phyloP scores from a whole-genome alignment of 345 rosid genomes.

The Hypericum androsaemum region DNA sequence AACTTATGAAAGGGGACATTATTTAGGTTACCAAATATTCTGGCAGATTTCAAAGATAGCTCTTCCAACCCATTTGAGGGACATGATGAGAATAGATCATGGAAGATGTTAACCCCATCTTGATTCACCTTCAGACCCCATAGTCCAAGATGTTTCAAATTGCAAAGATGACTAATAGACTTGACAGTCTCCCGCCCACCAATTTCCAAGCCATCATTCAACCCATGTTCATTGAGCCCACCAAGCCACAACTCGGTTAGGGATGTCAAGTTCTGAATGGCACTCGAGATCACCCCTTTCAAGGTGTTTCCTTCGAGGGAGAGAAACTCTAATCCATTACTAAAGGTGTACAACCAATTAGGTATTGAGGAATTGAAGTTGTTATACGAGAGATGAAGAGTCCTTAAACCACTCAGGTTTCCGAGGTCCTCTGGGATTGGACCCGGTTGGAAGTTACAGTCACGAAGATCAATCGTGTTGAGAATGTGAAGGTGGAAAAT shows the following conservation, averaged over 20 bases:
- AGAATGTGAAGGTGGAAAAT: neutral
- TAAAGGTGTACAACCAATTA: slow-evolving; percentile 7
- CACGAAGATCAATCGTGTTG: neutral
- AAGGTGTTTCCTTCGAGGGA: neutral
- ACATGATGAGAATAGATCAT: no score
- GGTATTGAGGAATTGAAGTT: neutral
- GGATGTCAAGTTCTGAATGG: slow-evolving; percentile 1
- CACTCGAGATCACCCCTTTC: neutral
- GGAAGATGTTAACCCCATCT: no score
- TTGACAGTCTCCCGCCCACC: neutral
- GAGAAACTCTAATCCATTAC: neutral
- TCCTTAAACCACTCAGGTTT: neutral
- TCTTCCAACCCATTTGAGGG: no score
- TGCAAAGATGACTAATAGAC: no score
- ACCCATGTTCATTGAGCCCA: neutral
- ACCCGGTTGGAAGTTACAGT: neutral
- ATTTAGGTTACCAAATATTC: no score
- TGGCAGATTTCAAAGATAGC: no score
- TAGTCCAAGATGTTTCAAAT: no score
- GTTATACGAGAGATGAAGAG: neutral
- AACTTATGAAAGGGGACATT: neutral
- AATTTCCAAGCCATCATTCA: neutral
- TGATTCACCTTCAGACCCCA: no score
- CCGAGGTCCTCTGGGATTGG: slow-evolving; percentile 1
- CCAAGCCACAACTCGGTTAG: neutral